A percentile compares a stretch with the other conserved stretches of the same genome.
Conservation (phyloP, 768 basidiomycete genomes). For the Boletus rex-veris region DNA sequence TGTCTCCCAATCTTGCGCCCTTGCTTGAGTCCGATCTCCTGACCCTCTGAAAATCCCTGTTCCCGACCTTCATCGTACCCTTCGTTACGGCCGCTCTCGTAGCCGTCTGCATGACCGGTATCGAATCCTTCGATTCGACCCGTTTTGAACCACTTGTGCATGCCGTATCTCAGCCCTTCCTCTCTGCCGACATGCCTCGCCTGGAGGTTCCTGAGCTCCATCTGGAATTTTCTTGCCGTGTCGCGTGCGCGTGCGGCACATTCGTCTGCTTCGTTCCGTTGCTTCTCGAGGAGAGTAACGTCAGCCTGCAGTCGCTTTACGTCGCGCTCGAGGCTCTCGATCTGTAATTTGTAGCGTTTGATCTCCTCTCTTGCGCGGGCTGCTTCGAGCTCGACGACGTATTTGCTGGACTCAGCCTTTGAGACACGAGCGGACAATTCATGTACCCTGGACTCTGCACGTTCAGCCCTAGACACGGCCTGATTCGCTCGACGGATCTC, state of each 20-base stretch:
- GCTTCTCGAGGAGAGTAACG: slow-evolving; percentile 34
- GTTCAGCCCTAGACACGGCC: slow-evolving; percentile 47
- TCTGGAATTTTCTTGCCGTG: slow-evolving; percentile 40
- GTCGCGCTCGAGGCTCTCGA: slow-evolving; percentile 47
- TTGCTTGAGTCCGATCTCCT: slow-evolving; percentile 33
- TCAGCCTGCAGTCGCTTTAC: slow-evolving; percentile 33
- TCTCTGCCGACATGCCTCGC: slow-evolving; percentile 41
- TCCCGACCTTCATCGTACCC: slow-evolving; percentile 42
- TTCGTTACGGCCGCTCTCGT: slow-evolving; percentile 41
- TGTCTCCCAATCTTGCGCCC: slow-evolving; percentile 31
- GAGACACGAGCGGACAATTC: slow-evolving; percentile 39
- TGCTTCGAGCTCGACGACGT: slow-evolving; percentile 37
- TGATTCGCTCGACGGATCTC: slow-evolving; percentile 55
- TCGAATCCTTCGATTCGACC: slow-evolving; percentile 44
- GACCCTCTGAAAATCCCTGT: slow-evolving; percentile 37
- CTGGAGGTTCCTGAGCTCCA: slow-evolving; percentile 43
- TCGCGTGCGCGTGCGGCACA: slow-evolving; percentile 42
- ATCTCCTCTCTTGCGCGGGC: slow-evolving; percentile 45
- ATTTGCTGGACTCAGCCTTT: slow-evolving; percentile 41
- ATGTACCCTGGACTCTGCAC: slow-evolving; percentile 46
- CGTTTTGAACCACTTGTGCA: slow-evolving; percentile 44
- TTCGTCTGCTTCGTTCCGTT: slow-evolving; percentile 42
- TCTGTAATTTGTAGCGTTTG: slow-evolving; percentile 43
- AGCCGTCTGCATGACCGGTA: slow-evolving; percentile 46
- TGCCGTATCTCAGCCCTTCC: slow-evolving; percentile 39